Conservation (phyloP, 352 stramenopile genomes). For the Globisporangium uncinulatum region DNA sequence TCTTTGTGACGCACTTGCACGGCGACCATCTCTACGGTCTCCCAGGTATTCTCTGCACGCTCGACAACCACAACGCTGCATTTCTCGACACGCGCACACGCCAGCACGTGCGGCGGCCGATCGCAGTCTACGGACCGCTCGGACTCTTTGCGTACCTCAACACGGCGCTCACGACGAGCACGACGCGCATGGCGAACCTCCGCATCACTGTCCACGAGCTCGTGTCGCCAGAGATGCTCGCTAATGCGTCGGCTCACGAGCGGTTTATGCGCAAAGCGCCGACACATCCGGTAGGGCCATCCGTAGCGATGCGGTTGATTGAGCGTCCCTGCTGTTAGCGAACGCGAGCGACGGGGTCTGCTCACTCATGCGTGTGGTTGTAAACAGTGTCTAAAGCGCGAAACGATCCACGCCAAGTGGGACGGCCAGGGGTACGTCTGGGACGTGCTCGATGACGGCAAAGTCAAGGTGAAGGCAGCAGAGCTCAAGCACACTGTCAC, state of each 20-base stretch:
- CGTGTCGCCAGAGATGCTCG: conserved; percentile 43
- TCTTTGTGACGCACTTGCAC: conserved; percentile 85
- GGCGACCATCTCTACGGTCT: conserved; percentile 85
- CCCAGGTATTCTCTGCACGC: conserved; percentile 73
- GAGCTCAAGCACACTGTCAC: conserved; percentile 75
- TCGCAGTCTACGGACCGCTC: conserved; percentile 74
- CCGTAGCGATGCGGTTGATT: too few species aligned
- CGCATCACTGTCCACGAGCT: conserved; percentile 72
- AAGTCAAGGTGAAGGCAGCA: conserved; percentile 52
- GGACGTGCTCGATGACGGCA: conserved; percentile 68
- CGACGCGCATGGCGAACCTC: conserved; percentile 64
- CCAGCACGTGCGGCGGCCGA: conserved; percentile 31
- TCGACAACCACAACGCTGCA: conserved; percentile 71
- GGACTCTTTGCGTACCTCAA: conserved; percentile 80
- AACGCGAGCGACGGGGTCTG: neutral
- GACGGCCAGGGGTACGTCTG: conserved; percentile 58
- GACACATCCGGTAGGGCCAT: conserved; percentile 36
- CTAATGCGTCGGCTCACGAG: conserved; percentile 41
- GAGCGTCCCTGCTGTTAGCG: too few species aligned
- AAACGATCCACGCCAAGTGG: conserved; percentile 49
- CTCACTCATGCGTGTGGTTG: conserved; percentile 18
- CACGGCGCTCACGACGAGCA: conserved; percentile 56
- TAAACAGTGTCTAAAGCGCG: conserved; percentile 23
- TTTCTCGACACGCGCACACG: conserved; percentile 58
- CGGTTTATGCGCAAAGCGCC: conserved; percentile 58